Evolutionary conservation across 768 basidiomycete species (phyloP).

Genomic region (Pisolithus marmoratus): DNA sequence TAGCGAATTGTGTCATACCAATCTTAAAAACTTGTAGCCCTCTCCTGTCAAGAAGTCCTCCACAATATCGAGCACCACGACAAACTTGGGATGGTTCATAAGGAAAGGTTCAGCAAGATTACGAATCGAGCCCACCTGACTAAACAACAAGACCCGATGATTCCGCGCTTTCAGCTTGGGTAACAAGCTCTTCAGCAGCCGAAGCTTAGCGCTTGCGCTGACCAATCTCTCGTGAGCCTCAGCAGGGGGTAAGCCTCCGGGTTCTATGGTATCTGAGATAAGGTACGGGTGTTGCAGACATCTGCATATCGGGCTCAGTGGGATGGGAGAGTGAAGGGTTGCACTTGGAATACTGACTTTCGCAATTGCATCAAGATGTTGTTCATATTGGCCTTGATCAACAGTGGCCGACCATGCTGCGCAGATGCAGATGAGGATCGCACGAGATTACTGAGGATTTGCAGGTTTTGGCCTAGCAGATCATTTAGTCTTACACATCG

Average conservation of each 20-base stretch:
- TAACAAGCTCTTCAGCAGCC: slow-evolving; percentile 67
- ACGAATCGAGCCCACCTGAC: slow-evolving; percentile 54
- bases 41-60: slow-evolving; percentile 88
- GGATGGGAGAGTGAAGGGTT: background rate
- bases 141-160: slow-evolving; percentile 88
- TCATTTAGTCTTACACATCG: slow-evolving; percentile 5
- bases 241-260: slow-evolving; percentile 44
- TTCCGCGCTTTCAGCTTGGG: slow-evolving; percentile 81
- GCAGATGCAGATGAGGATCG: slow-evolving; percentile 34
- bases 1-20: slow-evolving; percentile 41
- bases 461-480: slow-evolving; percentile 61
- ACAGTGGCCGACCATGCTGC: slow-evolving; percentile 18
- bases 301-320: slow-evolving; percentile 31
- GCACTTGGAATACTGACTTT: slow-evolving; percentile 47
- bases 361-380: slow-evolving; percentile 86
- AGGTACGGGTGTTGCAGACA: slow-evolving; percentile 92
- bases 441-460: slow-evolving; percentile 56
- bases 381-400: slow-evolving; percentile 55
- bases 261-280: slow-evolving; percentile 75
- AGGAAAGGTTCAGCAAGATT: background rate
- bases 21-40: slow-evolving; percentile 68
- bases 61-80: slow-evolving; percentile 77
- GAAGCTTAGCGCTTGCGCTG: slow-evolving; percentile 81
- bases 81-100: slow-evolving; percentile 51
- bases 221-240: slow-evolving; percentile 78